These are phyloP conservation scores for Rosa multiflora DNA, from an alignment of 306 rosid genomes.

Conservation along the genomic window DNA sequence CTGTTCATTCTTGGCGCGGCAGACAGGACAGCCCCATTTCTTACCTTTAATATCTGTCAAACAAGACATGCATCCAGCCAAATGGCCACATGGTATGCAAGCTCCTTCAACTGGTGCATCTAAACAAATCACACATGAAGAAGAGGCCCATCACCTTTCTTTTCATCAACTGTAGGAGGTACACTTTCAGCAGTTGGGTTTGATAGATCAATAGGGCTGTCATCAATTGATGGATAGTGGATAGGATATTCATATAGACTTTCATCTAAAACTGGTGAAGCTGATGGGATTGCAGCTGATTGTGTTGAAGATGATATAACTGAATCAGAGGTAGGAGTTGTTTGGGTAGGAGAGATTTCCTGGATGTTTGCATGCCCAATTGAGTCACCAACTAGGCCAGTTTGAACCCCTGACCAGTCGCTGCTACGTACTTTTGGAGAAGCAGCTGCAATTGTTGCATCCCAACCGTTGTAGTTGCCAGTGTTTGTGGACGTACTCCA, in stretches of 20 bases:
- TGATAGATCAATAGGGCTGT: conserved; percentile 49
- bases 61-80: conserved; percentile 97
- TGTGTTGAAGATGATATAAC: not conserved
- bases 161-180: conserved; percentile 34
- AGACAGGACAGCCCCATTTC: conserved; percentile 99
- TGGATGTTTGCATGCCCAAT: conserved; percentile 17
- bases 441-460: conserved; percentile 29
- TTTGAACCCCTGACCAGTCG: conserved; percentile 35
- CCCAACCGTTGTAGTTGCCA: conserved; percentile 39
- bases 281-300: conserved; percentile 41
- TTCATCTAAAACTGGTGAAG: conserved; percentile 52
- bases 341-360: conserved; percentile 22
- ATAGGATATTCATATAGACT: conserved; percentile 48
- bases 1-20: conserved; percentile 83
- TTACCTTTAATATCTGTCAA: conserved; percentile 75
- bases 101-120: conserved; percentile 97
- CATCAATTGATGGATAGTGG: conserved; percentile 81
- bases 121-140: conserved; percentile 83
- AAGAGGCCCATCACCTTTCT: conserved; percentile 41
- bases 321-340: conserved; percentile 22
- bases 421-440: conserved; percentile 24
- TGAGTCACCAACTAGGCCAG: conserved; percentile 31
- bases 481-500: conserved; percentile 13
- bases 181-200: conserved; percentile 34
- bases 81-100: conserved; percentile 98